Conservation (phyloP, 2,329 filamentous ascomycete species). For the Botrytis aclada region DNA sequence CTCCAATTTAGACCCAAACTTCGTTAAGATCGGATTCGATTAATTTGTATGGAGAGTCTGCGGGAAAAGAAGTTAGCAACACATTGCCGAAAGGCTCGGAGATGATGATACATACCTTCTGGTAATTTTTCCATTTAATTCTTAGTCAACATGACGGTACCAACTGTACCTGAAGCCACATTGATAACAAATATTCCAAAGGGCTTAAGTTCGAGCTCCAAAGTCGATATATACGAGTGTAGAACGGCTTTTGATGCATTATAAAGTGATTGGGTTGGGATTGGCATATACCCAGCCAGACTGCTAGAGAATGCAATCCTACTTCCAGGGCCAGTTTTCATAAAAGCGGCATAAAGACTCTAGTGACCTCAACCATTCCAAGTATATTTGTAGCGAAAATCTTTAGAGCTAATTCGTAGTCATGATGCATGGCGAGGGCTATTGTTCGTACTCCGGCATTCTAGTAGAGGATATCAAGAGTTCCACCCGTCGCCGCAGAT, state of each 20-base stretch:
- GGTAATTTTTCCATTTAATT: neutral
- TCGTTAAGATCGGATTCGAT: neutral
- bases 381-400: neutral
- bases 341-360: neutral
- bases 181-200: neutral
- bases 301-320: neutral
- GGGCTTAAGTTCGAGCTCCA: neutral
- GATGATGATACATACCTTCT: neutral
- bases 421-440: neutral
- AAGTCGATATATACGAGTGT: neutral
- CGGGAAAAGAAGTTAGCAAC: neutral
- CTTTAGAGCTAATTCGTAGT: neutral
- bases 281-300: neutral
- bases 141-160: neutral
- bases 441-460: neutral
- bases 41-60: neutral
- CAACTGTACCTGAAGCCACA: neutral
- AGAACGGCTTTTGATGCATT: neutral
- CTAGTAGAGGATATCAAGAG: neutral
- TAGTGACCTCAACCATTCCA: neutral
- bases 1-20: neutral
- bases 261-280: neutral
- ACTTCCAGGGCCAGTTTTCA: neutral
- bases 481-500: neutral
- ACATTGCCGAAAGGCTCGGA: too few species aligned